Percentiles rank a stretch among this genome's conserved stretches.
Conservation (phyloP, 805 yeast genomes). For the Saturnispora dispora region DNA sequence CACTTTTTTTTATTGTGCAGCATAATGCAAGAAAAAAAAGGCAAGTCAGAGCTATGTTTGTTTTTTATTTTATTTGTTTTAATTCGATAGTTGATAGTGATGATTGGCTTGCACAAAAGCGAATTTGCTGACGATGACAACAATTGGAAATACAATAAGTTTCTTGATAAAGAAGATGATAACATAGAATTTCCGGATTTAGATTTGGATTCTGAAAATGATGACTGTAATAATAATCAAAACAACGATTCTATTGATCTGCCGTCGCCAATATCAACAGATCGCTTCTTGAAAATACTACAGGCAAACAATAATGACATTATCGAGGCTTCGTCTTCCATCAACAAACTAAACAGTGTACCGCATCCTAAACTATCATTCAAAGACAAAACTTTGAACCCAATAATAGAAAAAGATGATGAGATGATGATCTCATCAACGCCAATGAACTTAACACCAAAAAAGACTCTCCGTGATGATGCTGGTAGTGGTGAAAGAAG, state of each 20-base stretch:
- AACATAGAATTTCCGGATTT: conserved; percentile 10
- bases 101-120: neutral
- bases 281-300: neutral
- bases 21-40: neutral
- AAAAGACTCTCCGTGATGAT: neutral
- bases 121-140: conserved; percentile 1
- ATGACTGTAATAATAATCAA: neutral
- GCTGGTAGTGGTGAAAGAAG: neutral
- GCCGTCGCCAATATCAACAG: conserved; percentile 2
- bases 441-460: conserved; percentile 1
- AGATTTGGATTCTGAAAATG: conserved; percentile 4
- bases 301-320: neutral
- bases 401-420: neutral
- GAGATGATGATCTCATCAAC: conserved; percentile 1
- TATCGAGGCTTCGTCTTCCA: neutral
- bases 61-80: too few relatives aligned
- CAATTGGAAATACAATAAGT: conserved; percentile 12
- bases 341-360: neutral
- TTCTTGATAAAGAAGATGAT: conserved; percentile 1
- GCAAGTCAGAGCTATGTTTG: neutral
- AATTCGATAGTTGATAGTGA: neutral
- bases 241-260: neutral
- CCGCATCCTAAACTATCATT: neutral
- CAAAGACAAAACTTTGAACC: neutral
- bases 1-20: neutral